Base-by-base conservation (phyloP, 768 basidiomycete species). In the Hericium rajendrae region DNA sequence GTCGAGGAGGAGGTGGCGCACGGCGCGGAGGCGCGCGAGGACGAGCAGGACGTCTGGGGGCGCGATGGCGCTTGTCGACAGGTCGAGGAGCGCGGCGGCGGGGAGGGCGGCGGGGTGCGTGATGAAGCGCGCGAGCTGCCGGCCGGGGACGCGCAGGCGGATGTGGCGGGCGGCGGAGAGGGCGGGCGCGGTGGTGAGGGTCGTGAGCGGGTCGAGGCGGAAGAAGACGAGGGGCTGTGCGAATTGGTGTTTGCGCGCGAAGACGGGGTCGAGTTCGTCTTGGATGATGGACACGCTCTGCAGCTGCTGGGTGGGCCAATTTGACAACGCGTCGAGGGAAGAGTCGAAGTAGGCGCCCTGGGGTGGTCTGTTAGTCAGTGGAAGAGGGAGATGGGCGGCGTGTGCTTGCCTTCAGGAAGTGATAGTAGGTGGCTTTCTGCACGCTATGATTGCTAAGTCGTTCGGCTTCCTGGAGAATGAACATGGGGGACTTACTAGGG, bases 211-310 rank as follows among this genome's bases (percentile, higher is more conserved):
- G 39, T 85, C 79, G 56, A 95, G 73, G 43, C 78, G 78, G 68
- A 88, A 88, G 71, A 94, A 91, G 2, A 92, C 89, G 60, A 97
- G 77, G 1, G 94, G 94, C 65, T 95, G 94, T 1, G 93, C 94
- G 59, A 88, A 87, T 38, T 71, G 63, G 15, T 62, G 59, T 37
- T 43, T 67, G 5, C 63, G 67, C 13, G 73, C 72, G 38, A 74
- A 66, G 28, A 72, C 69, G 1, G 73, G 65, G 40, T 78, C 74
- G 3, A 82, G 69, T 2, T 82, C 77, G 59, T 88, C 87, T 70
- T 89, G 86, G 11, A 86, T 73, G 50, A 89, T 78, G 3, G 85
- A 88, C 2, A 88, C 64, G 0, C 70, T 69, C 1, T 73, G 70
- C 2, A 86, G 68, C 15, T 69, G 61, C 9, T 56, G 51, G 11